A percentile compares a stretch with the other conserved stretches of the same genome.
Conservation (phyloP, 441 rosid genomes). For the Dalechampia spathulata region DNA sequence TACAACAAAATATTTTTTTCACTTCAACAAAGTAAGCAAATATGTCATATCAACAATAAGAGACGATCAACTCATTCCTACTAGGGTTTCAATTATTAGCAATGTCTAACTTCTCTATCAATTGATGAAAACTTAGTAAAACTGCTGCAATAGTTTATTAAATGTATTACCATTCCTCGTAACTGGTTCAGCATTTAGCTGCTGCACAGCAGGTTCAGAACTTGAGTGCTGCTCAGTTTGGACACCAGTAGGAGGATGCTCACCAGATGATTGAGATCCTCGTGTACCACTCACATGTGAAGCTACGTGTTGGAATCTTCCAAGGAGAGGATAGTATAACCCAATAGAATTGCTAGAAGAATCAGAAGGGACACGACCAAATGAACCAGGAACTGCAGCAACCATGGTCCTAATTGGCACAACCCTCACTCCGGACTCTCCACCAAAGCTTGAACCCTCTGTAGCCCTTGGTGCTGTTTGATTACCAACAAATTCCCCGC, state of each 20-base stretch:
- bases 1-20: too few relatives aligned
- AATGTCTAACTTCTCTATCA: constrained; percentile 2
- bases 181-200: constrained; percentile 25
- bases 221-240: constrained; percentile 33
- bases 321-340: constrained; percentile 43
- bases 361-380: constrained; percentile 46
- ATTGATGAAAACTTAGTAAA: not conserved
- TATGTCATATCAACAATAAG: too few relatives aligned
- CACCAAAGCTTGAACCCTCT: constrained; percentile 37
- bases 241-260: constrained; percentile 24
- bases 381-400: constrained; percentile 51
- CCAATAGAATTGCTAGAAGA: constrained; percentile 41
- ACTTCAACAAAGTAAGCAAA: too few relatives aligned
- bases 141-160: not conserved
- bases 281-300: constrained; percentile 29
- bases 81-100: not conserved
- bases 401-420: constrained; percentile 65
- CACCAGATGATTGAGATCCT: constrained; percentile 33
- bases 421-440: constrained; percentile 56
- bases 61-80: not conserved
- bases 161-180: constrained; percentile 38
- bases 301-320: constrained; percentile 45
- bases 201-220: constrained; percentile 29
- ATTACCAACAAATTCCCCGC: constrained; percentile 26
- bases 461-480: constrained; percentile 33